A percentile compares a stretch with the other conserved stretches of the same genome.
phyloP scores from a whole-genome alignment of 257 asterid species.

The Rehmannia glutinosa region DNA sequence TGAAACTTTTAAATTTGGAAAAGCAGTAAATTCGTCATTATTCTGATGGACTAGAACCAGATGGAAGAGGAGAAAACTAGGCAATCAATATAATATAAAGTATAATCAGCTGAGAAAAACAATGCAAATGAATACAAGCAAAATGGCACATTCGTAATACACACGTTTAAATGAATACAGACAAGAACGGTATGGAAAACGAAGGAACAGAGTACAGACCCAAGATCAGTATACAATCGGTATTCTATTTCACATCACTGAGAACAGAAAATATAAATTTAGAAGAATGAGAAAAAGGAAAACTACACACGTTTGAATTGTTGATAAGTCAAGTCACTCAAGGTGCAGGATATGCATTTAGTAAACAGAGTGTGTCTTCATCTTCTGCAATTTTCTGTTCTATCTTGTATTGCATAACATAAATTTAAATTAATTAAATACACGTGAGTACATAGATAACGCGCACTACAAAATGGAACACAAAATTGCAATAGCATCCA shows the following conservation, averaged over 20 bases:
- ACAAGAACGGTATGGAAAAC: not conserved
- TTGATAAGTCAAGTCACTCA: not conserved
- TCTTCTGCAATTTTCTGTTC: no score
- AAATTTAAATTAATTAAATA: no score
- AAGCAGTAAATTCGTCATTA: not conserved
- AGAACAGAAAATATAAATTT: not conserved
- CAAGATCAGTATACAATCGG: not conserved
- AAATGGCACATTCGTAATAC: not conserved
- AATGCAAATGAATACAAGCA: not conserved
- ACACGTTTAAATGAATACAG: not conserved
- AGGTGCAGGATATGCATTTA: not conserved
- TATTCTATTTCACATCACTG: not conserved
- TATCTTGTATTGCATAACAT: no score
- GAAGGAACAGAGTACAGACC: not conserved
- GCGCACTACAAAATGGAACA: no score
- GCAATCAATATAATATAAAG: not conserved
- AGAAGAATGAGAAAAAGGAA: not conserved
- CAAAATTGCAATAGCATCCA: no score
- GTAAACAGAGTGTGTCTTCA: no score
- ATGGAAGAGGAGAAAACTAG: not conserved
- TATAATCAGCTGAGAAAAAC: not conserved
- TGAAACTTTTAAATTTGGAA: not conserved
- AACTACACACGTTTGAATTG: not conserved
- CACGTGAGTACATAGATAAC: no score
- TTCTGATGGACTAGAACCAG: not conserved